Base-by-base conservation (phyloP, 305 asterid genomes). In the Stenogyne calaminthoides region DNA sequence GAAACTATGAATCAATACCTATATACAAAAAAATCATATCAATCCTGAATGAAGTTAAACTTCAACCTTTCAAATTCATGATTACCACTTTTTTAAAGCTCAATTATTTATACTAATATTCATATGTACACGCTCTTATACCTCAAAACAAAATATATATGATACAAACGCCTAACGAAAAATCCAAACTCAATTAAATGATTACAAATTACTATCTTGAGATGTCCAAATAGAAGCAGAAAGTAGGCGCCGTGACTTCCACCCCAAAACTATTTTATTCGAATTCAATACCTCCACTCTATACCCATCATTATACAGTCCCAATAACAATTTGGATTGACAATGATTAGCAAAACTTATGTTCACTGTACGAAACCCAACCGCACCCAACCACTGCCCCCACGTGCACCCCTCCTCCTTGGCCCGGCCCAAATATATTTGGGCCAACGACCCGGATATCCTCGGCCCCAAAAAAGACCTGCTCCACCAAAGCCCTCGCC, bases 141-240 rank as follows among this genome's bases (percentile, higher is more conserved):
- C 5, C 12, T 8, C 18, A 27, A 44, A 51, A 64, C 36, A 64
- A 57, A 40, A 57, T 25, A 2, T 25, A 2, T 36, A 32, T 64
- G 2, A 8, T 34, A 65, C 77, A 71, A 71, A 6, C 15, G 7
- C 58, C 29, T 20, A 46, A 22, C 18, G 14, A 20, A 79, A 72
- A 3, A 20, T 2, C 12, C n/a, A 72, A 73, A 22, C 15, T 27
- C 5, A 32, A 60, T 36, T 36, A 15, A 61, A 64, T 47, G 5
- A 62, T 73, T 66, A 85, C 34, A 78, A 58, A 65, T 83, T 85
- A 70, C 60, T 19, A 56, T 87, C 88, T 5, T 78, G 78, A 0
- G 83, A 78, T 8, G 88, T 81, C 97, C 97, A 91, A 77, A 87
- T 61, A 1, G 97, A 91, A 65, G 95, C 97, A 25, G 96, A 91